phyloP scores from a whole-genome alignment of 2,329 filamentous ascomycete species.

The Epicoccum nigrum region DNA sequence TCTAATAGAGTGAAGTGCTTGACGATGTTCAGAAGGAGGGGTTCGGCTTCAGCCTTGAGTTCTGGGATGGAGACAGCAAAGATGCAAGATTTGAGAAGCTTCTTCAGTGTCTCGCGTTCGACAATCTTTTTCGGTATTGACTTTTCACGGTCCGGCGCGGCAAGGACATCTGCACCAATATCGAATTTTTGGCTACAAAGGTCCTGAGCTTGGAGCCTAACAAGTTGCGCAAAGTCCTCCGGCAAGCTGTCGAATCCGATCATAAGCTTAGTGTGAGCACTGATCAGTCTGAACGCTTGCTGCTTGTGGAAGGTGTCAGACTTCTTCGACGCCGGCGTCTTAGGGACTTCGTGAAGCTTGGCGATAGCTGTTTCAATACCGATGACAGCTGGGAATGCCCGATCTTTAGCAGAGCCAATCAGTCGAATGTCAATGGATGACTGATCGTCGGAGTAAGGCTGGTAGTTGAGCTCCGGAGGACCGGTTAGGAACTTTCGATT shows the following conservation, averaged over 20 bases:
- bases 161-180: slow-evolving; percentile 72
- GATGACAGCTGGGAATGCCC: slow-evolving; percentile 83
- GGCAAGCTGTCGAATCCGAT: slow-evolving; percentile 87
- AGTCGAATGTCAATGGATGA: slow-evolving; percentile 88
- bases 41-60: slow-evolving; percentile 75
- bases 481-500: slow-evolving; percentile 96
- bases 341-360: slow-evolving; percentile 82
- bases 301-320: slow-evolving; percentile 90
- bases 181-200: slow-evolving; percentile 75
- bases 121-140: slow-evolving; percentile 86
- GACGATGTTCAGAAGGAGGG: slow-evolving; percentile 80
- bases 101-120: slow-evolving; percentile 82
- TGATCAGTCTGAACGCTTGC: slow-evolving; percentile 87
- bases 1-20: slow-evolving; percentile 91
- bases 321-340: slow-evolving; percentile 63
- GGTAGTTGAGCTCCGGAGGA: slow-evolving; percentile 81
- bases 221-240: slow-evolving; percentile 82
- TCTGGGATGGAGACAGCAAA: slow-evolving; percentile 83
- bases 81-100: slow-evolving; percentile 86
- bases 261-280: slow-evolving; percentile 85
- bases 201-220: slow-evolving; percentile 90
- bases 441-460: slow-evolving; percentile 84
- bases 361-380: slow-evolving; percentile 88
- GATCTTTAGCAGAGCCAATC: slow-evolving; percentile 85
- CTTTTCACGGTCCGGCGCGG: slow-evolving; percentile 76